These are phyloP conservation scores for Aspergillus nomiae DNA, from an alignment of 2,329 filamentous ascomycete genomes.

Conservation along the genomic window DNA sequence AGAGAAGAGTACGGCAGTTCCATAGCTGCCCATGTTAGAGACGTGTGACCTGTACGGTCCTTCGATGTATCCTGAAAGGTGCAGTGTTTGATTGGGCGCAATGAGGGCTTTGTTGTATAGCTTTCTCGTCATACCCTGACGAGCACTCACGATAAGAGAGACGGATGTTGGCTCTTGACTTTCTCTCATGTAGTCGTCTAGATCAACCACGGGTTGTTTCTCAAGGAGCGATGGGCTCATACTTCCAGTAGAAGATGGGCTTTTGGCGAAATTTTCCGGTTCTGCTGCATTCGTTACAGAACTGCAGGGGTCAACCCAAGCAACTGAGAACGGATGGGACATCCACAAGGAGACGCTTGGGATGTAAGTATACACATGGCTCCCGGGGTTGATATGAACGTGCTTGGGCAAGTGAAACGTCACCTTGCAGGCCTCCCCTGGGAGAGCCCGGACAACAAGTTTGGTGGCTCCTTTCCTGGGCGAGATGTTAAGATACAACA, in stretches of 20 bases:
- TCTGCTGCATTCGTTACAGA: constrained; percentile 24
- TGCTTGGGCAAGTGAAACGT: constrained; percentile 61
- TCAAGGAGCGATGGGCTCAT: constrained; percentile 32
- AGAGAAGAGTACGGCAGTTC: constrained; percentile 66
- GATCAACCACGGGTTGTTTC: constrained; percentile 31
- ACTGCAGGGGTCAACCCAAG: constrained; percentile 45
- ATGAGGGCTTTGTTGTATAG: constrained; percentile 60
- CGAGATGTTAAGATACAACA: constrained; percentile 58
- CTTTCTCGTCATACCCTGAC: constrained; percentile 64
- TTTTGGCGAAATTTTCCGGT: constrained; percentile 18
- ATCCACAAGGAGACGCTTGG: constrained; percentile 52
- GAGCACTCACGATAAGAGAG: constrained; percentile 60
- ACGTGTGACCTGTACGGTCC: constrained; percentile 65
- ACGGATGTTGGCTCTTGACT: constrained; percentile 42
- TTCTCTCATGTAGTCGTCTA: constrained; percentile 27
- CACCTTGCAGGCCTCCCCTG: constrained; percentile 61
- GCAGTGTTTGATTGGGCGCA: constrained; percentile 52
- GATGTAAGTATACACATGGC: constrained; percentile 64
- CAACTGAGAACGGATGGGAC: constrained; percentile 53
- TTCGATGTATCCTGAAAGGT: constrained; percentile 61
- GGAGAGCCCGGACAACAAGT: constrained; percentile 60
- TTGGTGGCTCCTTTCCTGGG: constrained; percentile 51
- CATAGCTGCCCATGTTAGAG: constrained; percentile 59
- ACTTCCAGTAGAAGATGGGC: constrained; percentile 10
- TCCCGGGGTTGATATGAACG: constrained; percentile 57